phyloP scores from a whole-genome alignment of 2,329 filamentous ascomycete species.

The Sporothrix pallida region DNA sequence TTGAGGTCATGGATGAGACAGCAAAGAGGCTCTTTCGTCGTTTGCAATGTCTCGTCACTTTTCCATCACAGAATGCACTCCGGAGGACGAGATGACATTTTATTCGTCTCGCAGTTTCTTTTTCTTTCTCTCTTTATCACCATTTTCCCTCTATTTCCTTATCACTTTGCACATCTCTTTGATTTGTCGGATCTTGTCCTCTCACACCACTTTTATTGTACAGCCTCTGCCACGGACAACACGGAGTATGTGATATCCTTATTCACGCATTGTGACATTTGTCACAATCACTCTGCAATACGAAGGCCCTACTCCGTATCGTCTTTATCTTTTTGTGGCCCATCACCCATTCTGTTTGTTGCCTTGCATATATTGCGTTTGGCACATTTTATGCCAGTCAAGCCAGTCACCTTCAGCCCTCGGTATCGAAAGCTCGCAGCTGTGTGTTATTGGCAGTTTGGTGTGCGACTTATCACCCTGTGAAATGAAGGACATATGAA shows the following conservation, averaged over 20 bases:
- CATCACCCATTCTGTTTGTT: neutral
- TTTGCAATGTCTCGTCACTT: neutral
- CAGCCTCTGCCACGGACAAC: neutral
- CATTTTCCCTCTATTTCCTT: neutral
- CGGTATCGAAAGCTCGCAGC: neutral
- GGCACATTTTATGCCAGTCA: neutral
- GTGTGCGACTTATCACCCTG: neutral
- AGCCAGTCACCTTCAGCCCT: slow-evolving; percentile 17
- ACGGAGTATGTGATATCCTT: neutral
- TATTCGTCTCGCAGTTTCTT: slow-evolving; percentile 17
- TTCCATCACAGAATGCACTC: neutral
- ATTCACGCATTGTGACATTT: neutral
- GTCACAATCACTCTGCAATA: neutral
- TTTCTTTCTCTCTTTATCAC: slow-evolving; percentile 7
- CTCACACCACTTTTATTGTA: neutral
- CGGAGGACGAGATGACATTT: neutral
- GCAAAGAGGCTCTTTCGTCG: neutral
- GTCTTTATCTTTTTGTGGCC: too few species aligned
- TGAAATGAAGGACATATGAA: neutral
- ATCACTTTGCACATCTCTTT: neutral
- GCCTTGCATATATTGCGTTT: neutral
- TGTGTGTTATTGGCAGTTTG: neutral
- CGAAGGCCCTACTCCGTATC: neutral
- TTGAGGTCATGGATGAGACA: slow-evolving; percentile 17
- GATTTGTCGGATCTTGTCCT: neutral